Evolutionary conservation across 2,329 filamentous ascomycete genomes (phyloP).

Genomic region (Pseudogymnoascus sp.): DNA sequence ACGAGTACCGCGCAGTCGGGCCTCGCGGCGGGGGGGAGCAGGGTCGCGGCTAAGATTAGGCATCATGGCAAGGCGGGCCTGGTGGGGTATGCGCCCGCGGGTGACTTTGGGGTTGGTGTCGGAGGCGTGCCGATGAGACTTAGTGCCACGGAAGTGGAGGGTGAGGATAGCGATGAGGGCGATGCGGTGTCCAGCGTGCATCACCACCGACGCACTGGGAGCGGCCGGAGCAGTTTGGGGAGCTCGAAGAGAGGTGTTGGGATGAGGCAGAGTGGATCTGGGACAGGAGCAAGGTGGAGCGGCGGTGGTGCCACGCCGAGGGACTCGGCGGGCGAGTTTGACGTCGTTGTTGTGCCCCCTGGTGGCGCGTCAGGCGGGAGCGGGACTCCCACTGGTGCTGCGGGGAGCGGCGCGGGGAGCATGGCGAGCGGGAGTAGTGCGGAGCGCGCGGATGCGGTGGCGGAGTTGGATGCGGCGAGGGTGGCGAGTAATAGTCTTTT

Average conservation of each 20-base stretch:
- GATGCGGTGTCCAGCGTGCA: conserved; percentile 36
- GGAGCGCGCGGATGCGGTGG: conserved; percentile 53
- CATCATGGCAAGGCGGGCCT: conserved; percentile 74
- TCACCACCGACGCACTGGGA: conserved; percentile 63
- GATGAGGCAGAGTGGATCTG: not conserved
- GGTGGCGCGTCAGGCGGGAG: not conserved
- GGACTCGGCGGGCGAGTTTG: not conserved
- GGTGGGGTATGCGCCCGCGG: conserved; percentile 68
- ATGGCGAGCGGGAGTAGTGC: conserved; percentile 22
- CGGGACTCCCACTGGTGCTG: no score
- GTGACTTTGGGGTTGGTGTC: conserved; percentile 59
- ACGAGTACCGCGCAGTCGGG: conserved; percentile 29
- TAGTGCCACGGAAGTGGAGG: conserved; percentile 91
- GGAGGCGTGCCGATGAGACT: conserved; percentile 82
- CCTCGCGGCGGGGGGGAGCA: conserved; percentile 32
- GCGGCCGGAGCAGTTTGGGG: conserved; percentile 56
- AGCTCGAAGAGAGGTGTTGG: conserved; percentile 28
- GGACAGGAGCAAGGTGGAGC: not conserved
- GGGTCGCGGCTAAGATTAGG: conserved; percentile 77
- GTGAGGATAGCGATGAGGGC: conserved; percentile 72
- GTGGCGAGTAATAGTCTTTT: conserved; percentile 51
- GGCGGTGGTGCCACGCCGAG: not conserved
- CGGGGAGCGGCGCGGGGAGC: no score
- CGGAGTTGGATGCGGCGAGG: conserved; percentile 44
- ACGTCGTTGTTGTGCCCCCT: not conserved